Percentiles rank a stretch among this genome's conserved stretches.
Conservation (phyloP, 2,329 filamentous ascomycete genomes). For the Paraconiothyrium brasiliense region DNA sequence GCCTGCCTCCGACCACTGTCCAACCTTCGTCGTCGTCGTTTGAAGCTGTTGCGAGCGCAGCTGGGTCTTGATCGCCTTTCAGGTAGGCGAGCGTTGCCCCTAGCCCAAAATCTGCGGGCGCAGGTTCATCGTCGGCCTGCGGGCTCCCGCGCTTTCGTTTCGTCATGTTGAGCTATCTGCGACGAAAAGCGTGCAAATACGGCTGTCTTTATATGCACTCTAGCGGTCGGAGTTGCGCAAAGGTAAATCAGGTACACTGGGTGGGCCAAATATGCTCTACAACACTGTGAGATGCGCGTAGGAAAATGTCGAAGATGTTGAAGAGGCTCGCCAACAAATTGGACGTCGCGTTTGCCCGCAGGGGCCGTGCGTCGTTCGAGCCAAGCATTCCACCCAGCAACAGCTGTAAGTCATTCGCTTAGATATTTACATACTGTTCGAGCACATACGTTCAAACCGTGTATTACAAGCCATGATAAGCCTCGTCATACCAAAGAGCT, state of each 20-base stretch:
- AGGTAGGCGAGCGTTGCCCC: constrained; percentile 42
- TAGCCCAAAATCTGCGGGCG: constrained; percentile 36
- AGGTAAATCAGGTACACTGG: neutral
- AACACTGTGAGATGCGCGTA: neutral
- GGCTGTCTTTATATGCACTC: neutral
- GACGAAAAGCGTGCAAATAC: neutral
- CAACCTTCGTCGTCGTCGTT: constrained; percentile 37
- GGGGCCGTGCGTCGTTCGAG: constrained; percentile 8
- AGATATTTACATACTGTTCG: neutral
- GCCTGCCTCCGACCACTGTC: constrained; percentile 35
- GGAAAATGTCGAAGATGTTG: neutral
- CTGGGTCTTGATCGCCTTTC: constrained; percentile 28
- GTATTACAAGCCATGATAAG: neutral
- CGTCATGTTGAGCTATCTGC: constrained; percentile 29
- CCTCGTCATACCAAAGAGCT: neutral
- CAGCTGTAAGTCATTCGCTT: neutral
- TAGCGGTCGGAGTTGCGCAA: neutral
- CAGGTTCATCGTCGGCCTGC: constrained; percentile 23
- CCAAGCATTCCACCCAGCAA: neutral
- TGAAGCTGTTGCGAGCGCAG: constrained; percentile 15
- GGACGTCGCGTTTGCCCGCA: neutral
- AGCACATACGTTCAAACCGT: neutral
- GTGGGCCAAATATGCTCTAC: neutral
- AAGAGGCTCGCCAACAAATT: constrained; percentile 1
- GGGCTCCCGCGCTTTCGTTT: constrained; percentile 41